Base-by-base conservation (phyloP, 1,284 basidiomycete species). In the Austroboletus novae-zelandiae region DNA sequence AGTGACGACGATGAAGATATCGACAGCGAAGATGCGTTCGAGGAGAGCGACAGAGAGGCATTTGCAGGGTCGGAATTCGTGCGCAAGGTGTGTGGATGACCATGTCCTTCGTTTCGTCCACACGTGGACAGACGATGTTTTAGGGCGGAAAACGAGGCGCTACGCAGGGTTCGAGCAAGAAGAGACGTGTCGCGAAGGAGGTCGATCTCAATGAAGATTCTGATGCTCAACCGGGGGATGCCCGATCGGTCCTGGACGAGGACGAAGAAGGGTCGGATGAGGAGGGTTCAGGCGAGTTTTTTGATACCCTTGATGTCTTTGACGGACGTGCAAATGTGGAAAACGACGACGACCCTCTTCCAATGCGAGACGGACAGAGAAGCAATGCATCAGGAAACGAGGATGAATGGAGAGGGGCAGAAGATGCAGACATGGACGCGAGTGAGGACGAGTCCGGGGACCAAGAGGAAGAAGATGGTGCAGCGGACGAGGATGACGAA, bases 31-130 rank as follows among this genome's bases (percentile, higher is more conserved):
- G 86, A 72, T 53, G 89, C 89, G 0, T 90, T 91, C 58, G 88
- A 89, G 56, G 89, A 91, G 59, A 86, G 81, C 58, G 92, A 94
- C 52, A 87, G 88, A 54, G 90, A 94, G 40, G 71, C 79, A 7
- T 92, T 86, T 70, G 83, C 85, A 27, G 87, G 83, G 3, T 86
- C 86, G 52, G 69, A 61, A n/a, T 78, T 80, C 53, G 54, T 59
- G 17, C 66, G 58, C 31, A 81, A 80, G 70, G 84, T 83, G 58
- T 51, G 76, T 53, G 9, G 13, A 10, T 45, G 27, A 31, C 31
- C 20, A 40, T 34, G 5, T 40, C 29, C 35, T 8, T 14, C 3
- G 14, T 36, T 23, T 23, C 5, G 20, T 23, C 20, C 31, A 36
- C 15, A 42, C 43, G 17, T 42, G 51, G 49, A 56, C 48, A 4